These are phyloP conservation scores for Phytophthora pseudosyringae DNA, from an alignment of 352 stramenopile species.

Conservation along the genomic window DNA sequence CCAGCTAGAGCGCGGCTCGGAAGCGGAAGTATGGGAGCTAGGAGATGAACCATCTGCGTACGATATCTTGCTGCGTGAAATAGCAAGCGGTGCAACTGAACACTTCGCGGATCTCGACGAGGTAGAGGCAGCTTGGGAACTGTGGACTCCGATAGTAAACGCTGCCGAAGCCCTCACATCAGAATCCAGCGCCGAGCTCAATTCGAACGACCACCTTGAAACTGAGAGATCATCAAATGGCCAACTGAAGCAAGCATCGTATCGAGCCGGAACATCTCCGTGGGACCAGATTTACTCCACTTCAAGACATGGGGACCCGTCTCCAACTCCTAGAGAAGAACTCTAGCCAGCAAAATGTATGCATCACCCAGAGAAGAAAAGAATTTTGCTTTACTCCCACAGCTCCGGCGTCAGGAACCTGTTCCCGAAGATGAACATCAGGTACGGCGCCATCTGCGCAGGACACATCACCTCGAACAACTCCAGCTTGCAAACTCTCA, in stretches of 20 bases:
- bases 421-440: conserved; percentile 65
- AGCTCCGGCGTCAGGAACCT: conserved; percentile 48
- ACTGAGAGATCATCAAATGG: not conserved
- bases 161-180: conserved; percentile 22
- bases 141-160: conserved; percentile 72
- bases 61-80: conserved; percentile 39
- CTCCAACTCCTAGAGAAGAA: conserved; percentile 18
- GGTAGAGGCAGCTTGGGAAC: conserved; percentile 60
- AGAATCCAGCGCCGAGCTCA: not conserved
- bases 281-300: conserved; percentile 13
- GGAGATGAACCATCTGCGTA: conserved; percentile 47
- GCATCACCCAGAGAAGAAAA: not conserved
- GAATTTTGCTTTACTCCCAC: conserved; percentile 32
- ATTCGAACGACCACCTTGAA: not conserved
- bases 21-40: conserved; percentile 28
- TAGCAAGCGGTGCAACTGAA: conserved; percentile 18
- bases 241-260: not conserved
- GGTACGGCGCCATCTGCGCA: conserved; percentile 45
- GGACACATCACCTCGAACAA: conserved; percentile 57
- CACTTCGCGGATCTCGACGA: conserved; percentile 67
- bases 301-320: not conserved
- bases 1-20: not conserved
- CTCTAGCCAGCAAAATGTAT: conserved; percentile 11
- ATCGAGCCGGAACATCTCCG: conserved; percentile 26
- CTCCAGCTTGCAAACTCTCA: conserved; percentile 47